Percentiles rank a stretch among this genome's conserved stretches.
Evolutionary conservation across 1,284 basidiomycete genomes (phyloP).

Genomic region (Leccinum subrobustum): DNA sequence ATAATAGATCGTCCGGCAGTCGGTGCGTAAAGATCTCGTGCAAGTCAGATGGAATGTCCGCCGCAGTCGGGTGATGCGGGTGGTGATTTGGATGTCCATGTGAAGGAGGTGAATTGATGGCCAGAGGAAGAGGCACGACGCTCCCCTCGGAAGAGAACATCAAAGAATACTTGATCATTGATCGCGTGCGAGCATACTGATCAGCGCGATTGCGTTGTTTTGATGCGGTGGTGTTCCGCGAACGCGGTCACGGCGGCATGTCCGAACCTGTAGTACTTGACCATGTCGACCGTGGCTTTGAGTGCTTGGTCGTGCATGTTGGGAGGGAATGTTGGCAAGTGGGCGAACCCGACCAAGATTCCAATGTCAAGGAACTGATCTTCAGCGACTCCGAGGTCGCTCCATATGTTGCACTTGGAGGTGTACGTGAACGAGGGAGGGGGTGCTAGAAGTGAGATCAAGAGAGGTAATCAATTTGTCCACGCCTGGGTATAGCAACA

Average conservation of each 20-base stretch:
- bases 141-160: conserved; percentile 89
- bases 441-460: conserved; percentile 64
- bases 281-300: conserved; percentile 84
- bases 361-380: conserved; percentile 96
- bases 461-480: conserved; percentile 91
- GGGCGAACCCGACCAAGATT: conserved; percentile 89
- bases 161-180: conserved; percentile 92
- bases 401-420: conserved; percentile 75
- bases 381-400: conserved; percentile 75
- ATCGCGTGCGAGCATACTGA: conserved; percentile 85
- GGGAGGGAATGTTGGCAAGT: conserved; percentile 85
- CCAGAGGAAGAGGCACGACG: conserved; percentile 86
- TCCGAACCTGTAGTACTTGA: conserved; percentile 88
- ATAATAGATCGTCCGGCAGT: conserved; percentile 96
- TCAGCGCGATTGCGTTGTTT: conserved; percentile 79
- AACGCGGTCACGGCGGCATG: conserved; percentile 76
- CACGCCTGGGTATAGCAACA: conserved; percentile 86
- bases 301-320: conserved; percentile 76
- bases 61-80: conserved; percentile 70
- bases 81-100: conserved; percentile 55
- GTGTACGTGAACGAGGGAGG: conserved; percentile 82
- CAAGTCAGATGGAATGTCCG: conserved; percentile 88
- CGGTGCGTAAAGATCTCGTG: conserved; percentile 96
- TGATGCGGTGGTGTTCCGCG: conserved; percentile 76
- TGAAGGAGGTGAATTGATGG: conserved; percentile 51